These are phyloP conservation scores for Aspergillus tubingensis DNA, from an alignment of 2,329 filamentous ascomycete genomes.

Conservation along the genomic window DNA sequence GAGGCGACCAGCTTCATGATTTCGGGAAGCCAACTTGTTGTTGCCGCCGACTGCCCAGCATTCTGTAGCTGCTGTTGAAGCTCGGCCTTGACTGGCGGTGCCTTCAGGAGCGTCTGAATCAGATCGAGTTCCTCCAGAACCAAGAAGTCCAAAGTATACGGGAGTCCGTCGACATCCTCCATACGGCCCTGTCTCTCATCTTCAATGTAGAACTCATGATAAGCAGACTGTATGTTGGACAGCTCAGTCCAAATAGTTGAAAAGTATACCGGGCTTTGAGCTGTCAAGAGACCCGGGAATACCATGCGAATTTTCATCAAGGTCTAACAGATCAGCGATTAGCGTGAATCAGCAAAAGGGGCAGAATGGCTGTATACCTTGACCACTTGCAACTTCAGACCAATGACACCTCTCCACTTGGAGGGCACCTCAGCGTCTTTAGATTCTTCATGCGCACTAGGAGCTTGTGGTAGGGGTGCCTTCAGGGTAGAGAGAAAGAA, in stretches of 20 bases:
- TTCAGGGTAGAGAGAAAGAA: constrained; percentile 84
- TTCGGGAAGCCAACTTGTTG: constrained; percentile 79
- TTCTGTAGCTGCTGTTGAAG: constrained; percentile 75
- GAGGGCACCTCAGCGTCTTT: constrained; percentile 59
- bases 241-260: constrained; percentile 88
- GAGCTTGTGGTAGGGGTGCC: constrained; percentile 65
- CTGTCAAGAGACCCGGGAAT: constrained; percentile 78
- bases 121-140: constrained; percentile 94
- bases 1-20: constrained; percentile 82
- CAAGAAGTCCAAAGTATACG: constrained; percentile 91
- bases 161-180: constrained; percentile 87
- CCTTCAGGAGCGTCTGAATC: constrained; percentile 85
- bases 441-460: constrained; percentile 59
- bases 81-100: constrained; percentile 83
- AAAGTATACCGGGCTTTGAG: constrained; percentile 81
- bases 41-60: constrained; percentile 59
- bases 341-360: constrained; percentile 9
- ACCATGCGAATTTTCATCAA: constrained; percentile 84
- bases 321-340: constrained; percentile 54
- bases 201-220: constrained; percentile 81
- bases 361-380: constrained; percentile 55
- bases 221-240: constrained; percentile 68
- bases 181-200: constrained; percentile 83
- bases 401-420: constrained; percentile 76
- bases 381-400: constrained; percentile 89